Base-by-base conservation (phyloP, 768 basidiomycete species). In the Sistotremastrum niveocremeum region DNA sequence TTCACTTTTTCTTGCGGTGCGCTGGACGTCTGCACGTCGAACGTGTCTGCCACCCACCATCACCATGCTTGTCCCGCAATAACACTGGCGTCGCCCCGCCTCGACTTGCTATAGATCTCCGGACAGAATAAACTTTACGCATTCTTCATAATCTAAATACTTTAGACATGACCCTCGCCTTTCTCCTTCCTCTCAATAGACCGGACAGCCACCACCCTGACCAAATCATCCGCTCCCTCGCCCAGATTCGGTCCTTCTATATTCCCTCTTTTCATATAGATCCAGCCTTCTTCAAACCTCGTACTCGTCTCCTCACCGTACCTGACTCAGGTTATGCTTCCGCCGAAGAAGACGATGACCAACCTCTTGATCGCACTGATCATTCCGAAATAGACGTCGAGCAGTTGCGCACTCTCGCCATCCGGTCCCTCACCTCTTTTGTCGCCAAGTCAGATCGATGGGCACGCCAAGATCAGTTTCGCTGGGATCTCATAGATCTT, bases 301-400 rank as follows among this genome's bases (percentile, higher is more conserved):
- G 46, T 44, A 48, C 38, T 9, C 46, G 31, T 7, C 46, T 39
- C 33, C 50, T 56, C 45, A 58, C 63, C 11, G 67, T 74, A 3
- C 77, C 77, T 1, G 83, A 87, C 60, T 85, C 83, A 7, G 84
- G 84, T 34, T 86, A 86, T 51, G 84, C 81, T 4, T 83, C 81
- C 37, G 80, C 77, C 29, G 79, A 78, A 43, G 78, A 76, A 42
- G 76, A 78, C 1, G 73, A 72, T 1, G 70, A 69, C 2, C 61
- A 62, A 3, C 32, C 39, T n/a, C 9, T 20, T 20, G 20, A 20
- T 20, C 20, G 20, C 39, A 48, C 28, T 41, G 51, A 51, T 11
- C 49, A 42, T 32, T 38, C 32, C 34, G 57, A 57, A 6, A 52
- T 57, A 2, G 54, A 61, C 12, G 46, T 41, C 33, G 39, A 33